phyloP scores from a whole-genome alignment of 129 eudicot genomes.

The Saussurea involucrata region DNA sequence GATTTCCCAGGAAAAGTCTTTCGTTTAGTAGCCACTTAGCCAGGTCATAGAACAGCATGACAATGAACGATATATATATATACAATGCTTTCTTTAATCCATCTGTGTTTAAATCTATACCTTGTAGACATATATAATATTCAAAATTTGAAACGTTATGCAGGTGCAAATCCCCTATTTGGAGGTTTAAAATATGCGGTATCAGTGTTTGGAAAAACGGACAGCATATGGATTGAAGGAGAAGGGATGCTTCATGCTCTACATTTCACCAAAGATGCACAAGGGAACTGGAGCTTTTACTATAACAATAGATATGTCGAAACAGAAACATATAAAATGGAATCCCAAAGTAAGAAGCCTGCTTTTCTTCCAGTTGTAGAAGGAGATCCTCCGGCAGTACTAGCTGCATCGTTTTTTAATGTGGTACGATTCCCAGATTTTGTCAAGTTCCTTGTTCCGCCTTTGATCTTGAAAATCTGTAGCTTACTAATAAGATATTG shows the following conservation, averaged over 20 bases:
- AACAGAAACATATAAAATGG: constrained; percentile 34
- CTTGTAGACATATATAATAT: neutral
- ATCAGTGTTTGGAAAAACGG: constrained; percentile 33
- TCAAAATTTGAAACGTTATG: neutral
- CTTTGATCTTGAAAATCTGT: neutral
- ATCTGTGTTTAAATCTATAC: too few species aligned
- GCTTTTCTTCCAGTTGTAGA: constrained; percentile 19
- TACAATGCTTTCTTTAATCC: too few species aligned
- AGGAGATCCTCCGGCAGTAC: constrained; percentile 26
- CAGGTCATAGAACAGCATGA: neutral
- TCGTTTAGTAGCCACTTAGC: too few species aligned
- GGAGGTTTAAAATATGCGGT: constrained; percentile 22
- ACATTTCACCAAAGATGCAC: constrained; percentile 14
- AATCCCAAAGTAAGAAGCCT: constrained; percentile 14
- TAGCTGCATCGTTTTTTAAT: constrained; percentile 14
- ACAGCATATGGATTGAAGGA: constrained; percentile 31
- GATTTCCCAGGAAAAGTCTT: too few species aligned
- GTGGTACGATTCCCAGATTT: neutral
- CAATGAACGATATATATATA: too few species aligned
- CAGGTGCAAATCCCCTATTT: constrained; percentile 34
- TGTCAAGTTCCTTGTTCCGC: neutral
- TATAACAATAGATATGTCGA: constrained; percentile 32
- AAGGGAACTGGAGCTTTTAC: constrained; percentile 17
- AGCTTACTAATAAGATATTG: neutral
- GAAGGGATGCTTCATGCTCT: constrained; percentile 43